Base-by-base conservation (phyloP, 306 rosid species). In the Acmispon strigosus region DNA sequence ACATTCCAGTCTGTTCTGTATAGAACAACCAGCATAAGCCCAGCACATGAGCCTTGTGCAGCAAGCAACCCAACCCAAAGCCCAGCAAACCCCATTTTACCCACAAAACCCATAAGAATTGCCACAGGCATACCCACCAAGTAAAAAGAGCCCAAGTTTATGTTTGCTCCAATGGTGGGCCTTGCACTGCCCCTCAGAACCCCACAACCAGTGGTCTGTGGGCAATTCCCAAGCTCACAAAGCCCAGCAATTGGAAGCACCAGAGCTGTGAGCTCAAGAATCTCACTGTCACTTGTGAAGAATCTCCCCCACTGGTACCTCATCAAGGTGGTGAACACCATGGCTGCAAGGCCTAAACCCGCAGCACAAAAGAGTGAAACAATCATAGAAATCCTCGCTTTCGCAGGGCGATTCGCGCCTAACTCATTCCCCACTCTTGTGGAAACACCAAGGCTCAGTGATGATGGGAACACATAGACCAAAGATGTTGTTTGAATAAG, bases 221-320 rank as follows among this genome's bases (percentile, higher is more conserved):
- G 99, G 75, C 99, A 94, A 68, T 94, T 94, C 1, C 99, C 99
- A 2, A 94, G 95, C 84, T 94, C 99, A n/a, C 99, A 94, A 0
- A 94, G 82, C 12, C 97, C 99, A 9, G 34, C 86, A 22, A 94
- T 86, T 6, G 99, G 99, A 79, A 94, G 73, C 77, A 96, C 99
- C 2, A 83, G 52, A 5, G 99, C 70, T 0, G 97, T 91, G 8
- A 94, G 85, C 42, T 84, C 77, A 0, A 94, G 78, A 51, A 94
- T 86, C 17, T 91, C 92, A 0, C 57, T 50, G 27, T 95, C 96
- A 37, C 20, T 29, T 2, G 97, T 91, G 87, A 95, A 95, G 27
- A 95, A 84, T 14, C 86, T 74, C 0, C 90, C 99, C 99, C 99
- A 95, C 61, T 69, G 82, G 64, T 89, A 87, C 52, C 97, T 82